Evolutionary conservation across 2,329 filamentous ascomycete species (phyloP), one percentile per base, ranked within the genome.

Genomic region (Neopestalotiopsis clavispora): DNA sequence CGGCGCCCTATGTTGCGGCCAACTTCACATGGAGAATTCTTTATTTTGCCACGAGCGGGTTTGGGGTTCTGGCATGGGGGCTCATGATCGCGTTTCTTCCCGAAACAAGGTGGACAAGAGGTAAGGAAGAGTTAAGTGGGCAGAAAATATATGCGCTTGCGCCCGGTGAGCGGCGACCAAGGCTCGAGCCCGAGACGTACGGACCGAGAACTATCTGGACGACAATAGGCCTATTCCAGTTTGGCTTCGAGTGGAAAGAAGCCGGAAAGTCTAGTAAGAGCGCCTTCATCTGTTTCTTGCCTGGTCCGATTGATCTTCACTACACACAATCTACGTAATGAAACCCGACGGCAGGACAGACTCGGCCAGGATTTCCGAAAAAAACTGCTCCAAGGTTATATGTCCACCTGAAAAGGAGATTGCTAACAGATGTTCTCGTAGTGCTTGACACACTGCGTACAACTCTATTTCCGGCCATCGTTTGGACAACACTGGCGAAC

Each of bases 11-110:
- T 32, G 72, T 81, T 56, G 78, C 77, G 1, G 76, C 75, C 7
- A 73, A 76, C 57, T 72, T 75, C 20, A 73, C 72, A 58, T 81
- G 79, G 80, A 74, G 80, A 28, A 80, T 74, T 72, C 72, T 82
- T 12, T 82, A 82, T 71, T 80, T 71, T 57, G 74, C 78, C 58
- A 78, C 79, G 2, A 78, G 77, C 1, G 75, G 73, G 4, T 68
- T 76, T 9, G 79, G 77, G 4, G 71, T 79, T 9, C 59, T 78
- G 1, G 77, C 79, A 1, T 82, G 80, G 80, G 61, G 80, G 6
- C 65, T 74, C 32, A 70, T 82, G 13, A 74, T 81, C 5, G 67
- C 70, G 1, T 75, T 79, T 30, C 68, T 82, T 1, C 80, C 80
- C 2, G 80, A 82, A 72, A 81, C 80, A 0, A 73, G 78, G 6